Evolutionary conservation across 2,329 filamentous ascomycete genomes (phyloP).

Genomic region (Fusarium tjaetaba): DNA sequence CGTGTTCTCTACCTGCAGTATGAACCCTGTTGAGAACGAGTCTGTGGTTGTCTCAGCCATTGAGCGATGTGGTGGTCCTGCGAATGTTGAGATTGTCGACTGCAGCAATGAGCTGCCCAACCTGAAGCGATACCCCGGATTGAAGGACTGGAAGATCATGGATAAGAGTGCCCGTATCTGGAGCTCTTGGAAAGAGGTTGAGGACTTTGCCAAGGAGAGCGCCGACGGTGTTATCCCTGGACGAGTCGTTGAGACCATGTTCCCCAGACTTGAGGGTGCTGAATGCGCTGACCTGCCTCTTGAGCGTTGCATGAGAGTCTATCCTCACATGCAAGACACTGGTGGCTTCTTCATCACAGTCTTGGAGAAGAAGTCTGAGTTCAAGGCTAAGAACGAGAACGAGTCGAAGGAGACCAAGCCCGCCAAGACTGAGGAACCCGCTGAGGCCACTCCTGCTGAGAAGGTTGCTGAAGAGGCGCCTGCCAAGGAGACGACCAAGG

Average conservation of each 20-base stretch:
- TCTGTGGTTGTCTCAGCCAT: conserved; percentile 90
- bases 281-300: conserved; percentile 75
- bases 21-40: conserved; percentile 99
- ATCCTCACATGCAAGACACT: conserved; percentile 94
- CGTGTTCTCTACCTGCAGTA: conserved; percentile 97
- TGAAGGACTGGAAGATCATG: conserved; percentile 90
- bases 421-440: conserved; percentile 25
- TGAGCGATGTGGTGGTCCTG: conserved; percentile 83
- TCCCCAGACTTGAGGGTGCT: conserved; percentile 68
- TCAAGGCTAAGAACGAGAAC: conserved; percentile 78
- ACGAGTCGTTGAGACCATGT: conserved; percentile 83
- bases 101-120: conserved; percentile 80
- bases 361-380: conserved; percentile 89
- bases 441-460: conserved; percentile 21
- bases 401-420: conserved; percentile 47
- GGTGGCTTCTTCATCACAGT: conserved; percentile 98
- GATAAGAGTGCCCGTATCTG: conserved; percentile 85
- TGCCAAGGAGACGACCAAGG: conserved; percentile 46
- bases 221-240: conserved; percentile 66
- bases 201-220: conserved; percentile 71
- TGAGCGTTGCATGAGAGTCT: conserved; percentile 91
- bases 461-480: conserved; percentile 31
- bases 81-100: conserved; percentile 86
- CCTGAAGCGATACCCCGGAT: conserved; percentile 78
- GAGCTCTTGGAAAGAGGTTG: conserved; percentile 83